Evolutionary conservation across 2,329 filamentous ascomycete species (phyloP), one percentile per base, ranked within the genome.

Genomic region (Xylariales sp.): DNA sequence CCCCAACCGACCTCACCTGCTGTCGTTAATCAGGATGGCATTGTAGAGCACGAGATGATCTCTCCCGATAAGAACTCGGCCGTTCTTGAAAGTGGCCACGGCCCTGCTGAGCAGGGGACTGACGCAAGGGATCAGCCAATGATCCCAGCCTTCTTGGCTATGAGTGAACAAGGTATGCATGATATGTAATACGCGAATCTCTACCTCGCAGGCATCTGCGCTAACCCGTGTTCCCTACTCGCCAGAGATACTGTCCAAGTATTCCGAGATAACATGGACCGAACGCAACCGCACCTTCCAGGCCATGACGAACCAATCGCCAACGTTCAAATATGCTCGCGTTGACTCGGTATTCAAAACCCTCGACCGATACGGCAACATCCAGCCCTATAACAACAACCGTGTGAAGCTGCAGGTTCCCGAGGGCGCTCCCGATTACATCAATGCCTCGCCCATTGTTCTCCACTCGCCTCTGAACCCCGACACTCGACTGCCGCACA

Each of bases 301-400:
- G 40, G 62, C 66, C 16, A 42, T 56, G 8, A 58, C 61, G 41
- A 68, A 69, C 57, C 56, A 58, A 1, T 60, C 61, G 1, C 60
- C 57, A 38, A 58, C 51, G 42, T 64, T 59, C 45, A 59, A 53
- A 34, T 68, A 62, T 51, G 72, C 79, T 3, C 71, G 82, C 40
- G 72, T 84, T 37, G 65, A 64, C 20, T 71, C 73, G 18, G 68
- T 34, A 7, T 38, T 41, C 76, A 7, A 72, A 78, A 61, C 65
- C 25, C 76, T 91, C 51, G 94, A 97, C 63, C 82, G 93, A 42
- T 98, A 97, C 65, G 62, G 73, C 40, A 95, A 97, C 58, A 88
- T 98, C 48, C 84, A 90, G 58, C 88, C 90, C 0, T 98, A 87
- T 80, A 82, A 85, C 47, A 82, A 86, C 58, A 95, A 94, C 57